phyloP scores from a whole-genome alignment of 2,329 filamentous ascomycete species.

The Colletotrichum brevisporum region DNA sequence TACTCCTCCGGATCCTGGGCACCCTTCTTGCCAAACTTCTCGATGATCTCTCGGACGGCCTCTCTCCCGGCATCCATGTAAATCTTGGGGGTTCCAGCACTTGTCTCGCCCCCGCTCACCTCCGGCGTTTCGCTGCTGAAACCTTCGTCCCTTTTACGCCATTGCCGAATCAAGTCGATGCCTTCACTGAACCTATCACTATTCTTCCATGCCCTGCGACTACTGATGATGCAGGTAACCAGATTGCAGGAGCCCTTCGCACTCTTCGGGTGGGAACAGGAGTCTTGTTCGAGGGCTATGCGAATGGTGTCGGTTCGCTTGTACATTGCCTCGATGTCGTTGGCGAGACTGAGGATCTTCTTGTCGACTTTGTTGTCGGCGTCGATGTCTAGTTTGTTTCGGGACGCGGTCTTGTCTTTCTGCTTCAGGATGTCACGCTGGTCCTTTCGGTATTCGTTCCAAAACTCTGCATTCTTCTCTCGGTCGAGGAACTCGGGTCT shows the following conservation, averaged over 20 bases:
- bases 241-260: not conserved
- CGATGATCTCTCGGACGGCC: not conserved
- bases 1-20: not conserved
- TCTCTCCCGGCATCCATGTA: not conserved
- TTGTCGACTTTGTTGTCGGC: not conserved
- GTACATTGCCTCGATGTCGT: slow-evolving; percentile 7
- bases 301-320: slow-evolving; percentile 1
- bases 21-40: not conserved
- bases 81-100: not conserved
- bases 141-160: not conserved
- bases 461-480: not conserved
- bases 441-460: not conserved
- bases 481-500: slow-evolving; percentile 8
- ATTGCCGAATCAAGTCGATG: not conserved
- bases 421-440: not conserved
- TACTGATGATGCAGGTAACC: not conserved
- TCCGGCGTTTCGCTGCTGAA: not conserved
- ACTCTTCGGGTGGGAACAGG: not conserved
- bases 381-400: no score
- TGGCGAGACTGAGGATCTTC: not conserved
- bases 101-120: not conserved
- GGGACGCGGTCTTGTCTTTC: not conserved
- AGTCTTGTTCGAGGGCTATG: not conserved
- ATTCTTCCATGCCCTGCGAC: not conserved
- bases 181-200: not conserved